Evolutionary conservation across 2,329 filamentous ascomycete genomes (phyloP), one percentile per base, ranked within the genome.

Genomic region (Apiospora aurea): DNA sequence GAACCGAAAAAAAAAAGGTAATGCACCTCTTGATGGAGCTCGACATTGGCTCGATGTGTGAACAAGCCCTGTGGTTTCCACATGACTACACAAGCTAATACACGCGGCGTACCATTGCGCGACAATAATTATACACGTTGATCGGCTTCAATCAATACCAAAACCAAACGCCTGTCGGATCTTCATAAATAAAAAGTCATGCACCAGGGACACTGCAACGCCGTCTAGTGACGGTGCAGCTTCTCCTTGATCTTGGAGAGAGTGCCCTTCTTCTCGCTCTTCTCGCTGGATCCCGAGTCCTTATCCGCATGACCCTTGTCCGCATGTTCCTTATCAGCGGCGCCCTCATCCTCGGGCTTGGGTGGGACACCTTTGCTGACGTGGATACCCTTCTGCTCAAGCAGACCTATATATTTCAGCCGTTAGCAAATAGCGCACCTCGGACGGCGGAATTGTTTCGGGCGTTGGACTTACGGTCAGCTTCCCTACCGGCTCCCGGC

Each of bases 241-340:
- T 93, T 93, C 71, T 88, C 87, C 87, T 93, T 93, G 81, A 93
- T 88, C 83, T 91, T 92, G 72, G 91, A 86, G 73, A 86, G 86
- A 53, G 92, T 78, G 74, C 87, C 87, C 66, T 83, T 84, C 81
- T 90, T 89, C 71, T 83, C 82, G 73, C 80, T 78, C 57, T 47
- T 47, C 16, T 47, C 46, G 21, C 21, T 10, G 7, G 78, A 41
- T 8, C 10, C 77, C 69, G 79, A 74, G 69, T 38, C 34, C 38
- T 44, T 34, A 26, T 78, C 70, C 70, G 77, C 73, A 14, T 46
- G 44, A 1, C 34, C 34, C 44, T 46, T 46, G 16, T 46, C 44
- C 18, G 44, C 44, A 21, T 47, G 16, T 74, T 16, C 10, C 38
- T 44, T 34, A 16, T 78, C 70, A 69, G 77, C 71, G 47, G 71